Base-by-base conservation (phyloP, 768 basidiomycete genomes). In the Hericium erinaceus region DNA sequence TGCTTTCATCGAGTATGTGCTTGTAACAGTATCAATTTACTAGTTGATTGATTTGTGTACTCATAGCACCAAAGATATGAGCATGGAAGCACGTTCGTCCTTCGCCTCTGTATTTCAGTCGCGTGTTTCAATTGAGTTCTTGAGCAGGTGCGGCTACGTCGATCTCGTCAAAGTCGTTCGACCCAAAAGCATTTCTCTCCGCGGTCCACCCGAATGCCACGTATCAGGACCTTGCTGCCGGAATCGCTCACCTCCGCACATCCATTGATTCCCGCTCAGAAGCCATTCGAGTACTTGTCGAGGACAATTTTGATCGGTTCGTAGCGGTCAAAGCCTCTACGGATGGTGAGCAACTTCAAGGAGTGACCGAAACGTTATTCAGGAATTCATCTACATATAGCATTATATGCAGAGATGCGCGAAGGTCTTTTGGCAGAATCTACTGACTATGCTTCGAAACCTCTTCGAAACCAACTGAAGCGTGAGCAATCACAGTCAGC, bases 291-390 rank as follows among this genome's bases (percentile, higher is more conserved):
- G 83, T 95, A 20, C 78, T 99, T 37, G 97, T 99, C 10, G 95
- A 98, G 69, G 93, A 98, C 64, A 97, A 98, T 70, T 98, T 98
- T 70, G 95, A 98, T 72, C 80, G 93, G 12, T 99, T 98, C 66
- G 95, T 98, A 16, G 90, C 92, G 2, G 95, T 99, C 57, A 99
- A 99, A 66, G 91, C 92, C 9, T 90, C 89, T 9, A 95, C 91
- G n/a, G 95, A 95, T 71, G 89, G 95, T 94, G 69, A 55, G 74
- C 57, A 26, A 41, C 54, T 8, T 8, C 4, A 10, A 7, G 50
- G 38, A 15, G 28, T 15, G 8, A 52, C 15, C 24, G 49, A 7
- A 16, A 1, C 8, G 16, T 37, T 11, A 4, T 48, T 52, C 38
- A 37, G 9, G 6, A 33, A 33, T 6, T 33, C 33, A 33, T 33